Percentiles rank a stretch among this genome's conserved stretches.
Conservation (phyloP, 176 grass and related monocot species). For the Aegilops bicornis region DNA sequence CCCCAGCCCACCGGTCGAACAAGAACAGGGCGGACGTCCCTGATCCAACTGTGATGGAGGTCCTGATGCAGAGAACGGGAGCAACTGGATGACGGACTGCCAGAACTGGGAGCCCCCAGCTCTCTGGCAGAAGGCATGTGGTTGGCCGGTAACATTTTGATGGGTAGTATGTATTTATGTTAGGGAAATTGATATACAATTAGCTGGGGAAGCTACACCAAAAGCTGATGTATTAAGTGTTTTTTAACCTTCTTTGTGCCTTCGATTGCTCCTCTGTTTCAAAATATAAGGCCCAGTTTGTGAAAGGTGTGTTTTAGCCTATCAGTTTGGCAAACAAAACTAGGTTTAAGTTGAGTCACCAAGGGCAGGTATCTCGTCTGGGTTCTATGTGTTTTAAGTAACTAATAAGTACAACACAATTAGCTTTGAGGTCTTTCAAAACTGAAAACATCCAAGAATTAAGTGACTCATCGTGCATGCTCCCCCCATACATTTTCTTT, state of each 20-base stretch:
- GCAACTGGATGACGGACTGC: no score
- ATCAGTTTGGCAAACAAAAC: neutral
- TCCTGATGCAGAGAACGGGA: no score
- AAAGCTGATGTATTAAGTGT: neutral
- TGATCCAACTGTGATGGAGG: no score
- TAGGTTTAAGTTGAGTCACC: neutral
- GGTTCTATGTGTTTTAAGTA: neutral
- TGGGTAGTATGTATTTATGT: neutral
- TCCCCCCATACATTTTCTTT: neutral
- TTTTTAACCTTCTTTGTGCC: neutral
- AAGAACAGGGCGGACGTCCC: no score
- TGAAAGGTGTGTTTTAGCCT: neutral
- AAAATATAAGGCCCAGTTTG: neutral
- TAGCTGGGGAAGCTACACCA: neutral
- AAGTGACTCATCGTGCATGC: neutral
- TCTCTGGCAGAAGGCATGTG: no score
- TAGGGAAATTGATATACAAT: neutral
- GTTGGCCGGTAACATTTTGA: neutral
- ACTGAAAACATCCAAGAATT: neutral
- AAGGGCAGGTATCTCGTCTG: neutral
- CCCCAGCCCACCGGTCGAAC: no score
- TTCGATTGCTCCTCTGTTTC: neutral
- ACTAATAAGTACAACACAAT: neutral
- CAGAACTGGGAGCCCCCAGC: no score
- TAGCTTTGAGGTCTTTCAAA: neutral